Evolutionary conservation across 495 filamentous ascomycete genomes (phyloP).

Genomic region (Lasiosphaeris hirsuta): DNA sequence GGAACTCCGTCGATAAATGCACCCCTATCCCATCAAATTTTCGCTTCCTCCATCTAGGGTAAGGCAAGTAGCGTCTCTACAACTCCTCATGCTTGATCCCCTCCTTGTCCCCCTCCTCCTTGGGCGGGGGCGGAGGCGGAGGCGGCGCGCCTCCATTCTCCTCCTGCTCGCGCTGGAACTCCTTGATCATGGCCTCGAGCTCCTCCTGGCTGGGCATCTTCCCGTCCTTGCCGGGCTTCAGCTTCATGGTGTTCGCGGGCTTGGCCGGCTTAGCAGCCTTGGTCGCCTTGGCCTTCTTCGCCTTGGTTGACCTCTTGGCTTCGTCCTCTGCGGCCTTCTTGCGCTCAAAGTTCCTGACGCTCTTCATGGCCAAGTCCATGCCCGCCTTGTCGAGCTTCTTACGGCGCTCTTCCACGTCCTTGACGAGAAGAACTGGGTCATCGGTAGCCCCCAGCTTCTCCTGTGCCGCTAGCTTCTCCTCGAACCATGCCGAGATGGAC

Average conservation of each 20-base stretch:
- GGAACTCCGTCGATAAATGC: neutral
- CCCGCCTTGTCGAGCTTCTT: constrained; percentile 62
- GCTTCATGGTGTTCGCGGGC: constrained; percentile 38
- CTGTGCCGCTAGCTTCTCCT: constrained; percentile 61
- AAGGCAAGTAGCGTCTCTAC: constrained; percentile 27
- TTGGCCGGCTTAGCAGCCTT: constrained; percentile 42
- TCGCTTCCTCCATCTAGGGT: neutral
- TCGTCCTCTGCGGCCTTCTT: constrained; percentile 22
- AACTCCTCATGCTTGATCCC: constrained; percentile 47
- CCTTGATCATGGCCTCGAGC: constrained; percentile 48
- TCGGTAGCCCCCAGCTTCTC: constrained; percentile 63
- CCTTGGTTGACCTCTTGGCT: constrained; percentile 42
- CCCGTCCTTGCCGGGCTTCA: constrained; percentile 37
- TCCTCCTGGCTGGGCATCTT: constrained; percentile 43
- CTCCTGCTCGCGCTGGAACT: constrained; percentile 33
- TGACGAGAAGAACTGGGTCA: constrained; percentile 65
- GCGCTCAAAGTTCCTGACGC: constrained; percentile 56
- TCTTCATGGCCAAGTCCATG: constrained; percentile 68
- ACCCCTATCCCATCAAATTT: neutral
- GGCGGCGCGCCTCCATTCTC: constrained; percentile 4
- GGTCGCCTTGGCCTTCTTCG: constrained; percentile 42
- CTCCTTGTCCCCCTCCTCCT: constrained; percentile 36
- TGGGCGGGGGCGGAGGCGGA: constrained; percentile 1
- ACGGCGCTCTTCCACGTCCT: constrained; percentile 60
- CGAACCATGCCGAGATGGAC: constrained; percentile 60